Evolutionary conservation across 805 yeast genomes (phyloP).

Genomic region (Candida taoyuanica): DNA sequence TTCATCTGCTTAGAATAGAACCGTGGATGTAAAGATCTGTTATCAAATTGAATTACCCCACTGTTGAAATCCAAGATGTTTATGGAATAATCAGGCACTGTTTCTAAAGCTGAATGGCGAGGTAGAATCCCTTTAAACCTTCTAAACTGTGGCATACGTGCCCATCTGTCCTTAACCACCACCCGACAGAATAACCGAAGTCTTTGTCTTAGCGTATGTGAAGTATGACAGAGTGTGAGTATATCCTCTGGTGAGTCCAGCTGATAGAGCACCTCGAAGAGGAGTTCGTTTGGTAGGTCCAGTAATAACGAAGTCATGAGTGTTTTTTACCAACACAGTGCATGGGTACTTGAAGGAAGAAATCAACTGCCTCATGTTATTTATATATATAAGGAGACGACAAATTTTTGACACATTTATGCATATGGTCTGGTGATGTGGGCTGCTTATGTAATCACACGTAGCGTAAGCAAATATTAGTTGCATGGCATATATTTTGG

Average conservation of each 20-base stretch:
- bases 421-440: too few species aligned
- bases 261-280: slow-evolving; percentile 5
- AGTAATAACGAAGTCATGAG: neutral
- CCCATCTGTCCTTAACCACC: neutral
- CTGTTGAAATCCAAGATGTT: slow-evolving; percentile 4
- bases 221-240: neutral
- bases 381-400: too few species aligned
- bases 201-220: neutral
- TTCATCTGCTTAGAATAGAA: neutral
- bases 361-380: neutral
- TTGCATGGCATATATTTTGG: too few species aligned
- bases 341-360: neutral
- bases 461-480: too few species aligned
- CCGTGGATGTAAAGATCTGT: neutral
- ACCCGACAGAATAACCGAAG: neutral
- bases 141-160: neutral
- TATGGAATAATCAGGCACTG: slow-evolving; percentile 7
- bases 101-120: neutral
- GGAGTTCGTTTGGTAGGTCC: slow-evolving; percentile 3
- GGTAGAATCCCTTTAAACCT: neutral
- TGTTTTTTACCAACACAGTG: neutral
- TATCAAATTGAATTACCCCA: neutral
- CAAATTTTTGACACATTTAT: too few species aligned
- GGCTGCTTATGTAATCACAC: too few species aligned
- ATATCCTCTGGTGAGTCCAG: slow-evolving; percentile 7